Evolutionary conservation across 1,284 basidiomycete species (phyloP).

Genomic region (Anthracocystis panici-leucophaei): DNA sequence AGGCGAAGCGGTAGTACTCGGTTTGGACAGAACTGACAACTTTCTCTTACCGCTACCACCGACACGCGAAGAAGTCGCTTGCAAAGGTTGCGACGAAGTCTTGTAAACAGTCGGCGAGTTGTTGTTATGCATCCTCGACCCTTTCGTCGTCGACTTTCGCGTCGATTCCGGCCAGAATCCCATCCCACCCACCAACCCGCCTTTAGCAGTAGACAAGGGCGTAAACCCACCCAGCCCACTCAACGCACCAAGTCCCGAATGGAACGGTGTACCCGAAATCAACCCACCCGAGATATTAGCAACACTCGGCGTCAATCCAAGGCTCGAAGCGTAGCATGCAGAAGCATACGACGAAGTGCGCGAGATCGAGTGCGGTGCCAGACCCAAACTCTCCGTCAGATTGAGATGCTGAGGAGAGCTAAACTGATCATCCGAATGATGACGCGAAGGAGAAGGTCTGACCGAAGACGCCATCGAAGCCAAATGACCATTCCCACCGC

Average conservation of each 20-base stretch:
- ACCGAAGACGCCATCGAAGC: slow-evolving; percentile 13
- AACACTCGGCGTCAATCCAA: slow-evolving; percentile 59
- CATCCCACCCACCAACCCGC: slow-evolving; percentile 3
- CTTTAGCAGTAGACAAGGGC: slow-evolving; percentile 29
- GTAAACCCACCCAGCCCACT: slow-evolving; percentile 42
- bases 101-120: slow-evolving; percentile 38
- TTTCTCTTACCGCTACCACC: slow-evolving; percentile 12
- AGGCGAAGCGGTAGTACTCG: slow-evolving; percentile 6
- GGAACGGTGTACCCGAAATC: slow-evolving; percentile 34
- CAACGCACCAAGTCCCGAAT: slow-evolving; percentile 33
- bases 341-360: slow-evolving; percentile 40
- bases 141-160: slow-evolving; percentile 19
- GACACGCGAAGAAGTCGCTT: neutral
- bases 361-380: slow-evolving; percentile 63
- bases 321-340: slow-evolving; percentile 44
- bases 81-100: slow-evolving; percentile 5
- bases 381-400: slow-evolving; percentile 60
- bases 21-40: neutral
- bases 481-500: slow-evolving; percentile 6
- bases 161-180: slow-evolving; percentile 37
- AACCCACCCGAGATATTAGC: slow-evolving; percentile 39
- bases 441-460: slow-evolving; percentile 36
- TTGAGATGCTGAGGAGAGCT: slow-evolving; percentile 65
- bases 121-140: neutral
- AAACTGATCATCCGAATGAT: slow-evolving; percentile 56